Base-by-base conservation (phyloP, 176 grass and related monocot species). In the Carex myosuroides region DNA sequence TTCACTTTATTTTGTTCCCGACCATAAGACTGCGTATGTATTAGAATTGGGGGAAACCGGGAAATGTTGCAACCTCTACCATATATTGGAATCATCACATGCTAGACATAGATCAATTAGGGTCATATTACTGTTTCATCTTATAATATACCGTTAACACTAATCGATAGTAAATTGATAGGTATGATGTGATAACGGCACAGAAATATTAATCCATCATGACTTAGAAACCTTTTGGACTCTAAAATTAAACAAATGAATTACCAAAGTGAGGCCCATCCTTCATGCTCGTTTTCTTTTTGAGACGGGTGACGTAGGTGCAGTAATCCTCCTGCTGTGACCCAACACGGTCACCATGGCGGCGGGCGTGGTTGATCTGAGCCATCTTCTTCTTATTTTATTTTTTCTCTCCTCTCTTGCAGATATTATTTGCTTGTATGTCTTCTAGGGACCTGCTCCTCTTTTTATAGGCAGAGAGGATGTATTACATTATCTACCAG, bases 241-340 rank as follows among this genome's bases (percentile, higher is more conserved):
- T 18, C 32, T 50, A 13, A 78, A 53, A 54, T 13, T 18, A 17
- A 55, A 14, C 42, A 41, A 42, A 60, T 73, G 13, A 35, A 55
- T 88, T 79, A 66, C 70, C 80, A 79, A 88, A 88, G 81, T 68
- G 70, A 53, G 86, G 86, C 1, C 81, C 86, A 2, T 88, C 86
- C 17, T 67, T 39, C 80, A 88, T 88, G 86, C 86, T 88, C 13
- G 86, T 88, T 50, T 72, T 83, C 86, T 69, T 88, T 69, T 83
- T 69, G 18, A 88, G 77, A 81, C 59, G 41, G 39, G 30, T 30
- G 58, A 88, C 0, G 53, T 88, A 88, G 24, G 42, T 77, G 52
- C 7, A 17, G 67, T 88, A 83, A 55, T 88, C 86, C 24, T 88
- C 86, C 39, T 2, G 46, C 9, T 87, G 60, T 8, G 39, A 61